phyloP scores from a whole-genome alignment of 1,139 yeast genomes.

The Pichia sp. region DNA sequence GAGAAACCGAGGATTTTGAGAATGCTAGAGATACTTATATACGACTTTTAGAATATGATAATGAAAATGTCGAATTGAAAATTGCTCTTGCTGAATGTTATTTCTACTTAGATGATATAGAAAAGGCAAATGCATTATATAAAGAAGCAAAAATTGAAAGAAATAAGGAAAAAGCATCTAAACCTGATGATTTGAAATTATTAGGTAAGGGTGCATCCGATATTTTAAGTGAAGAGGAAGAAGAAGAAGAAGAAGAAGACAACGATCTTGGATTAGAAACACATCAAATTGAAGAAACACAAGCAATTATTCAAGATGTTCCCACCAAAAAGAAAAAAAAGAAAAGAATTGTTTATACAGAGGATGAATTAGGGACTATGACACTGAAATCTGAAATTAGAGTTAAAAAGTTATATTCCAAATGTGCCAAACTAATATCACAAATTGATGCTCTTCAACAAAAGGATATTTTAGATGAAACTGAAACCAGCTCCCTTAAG shows the following conservation, averaged over 20 bases:
- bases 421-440: conserved; percentile 53
- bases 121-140: conserved; percentile 53
- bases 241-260: conserved; percentile 23
- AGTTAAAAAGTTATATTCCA: conserved; percentile 59
- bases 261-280: conserved; percentile 21
- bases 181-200: conserved; percentile 22
- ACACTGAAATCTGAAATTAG: conserved; percentile 54
- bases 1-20: conserved; percentile 63
- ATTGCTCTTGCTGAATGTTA: conserved; percentile 78
- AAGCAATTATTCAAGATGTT: conserved; percentile 28
- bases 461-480: conserved; percentile 35
- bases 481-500: conserved; percentile 15
- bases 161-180: conserved; percentile 28
- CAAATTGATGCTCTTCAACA: conserved; percentile 35
- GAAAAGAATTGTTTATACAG: conserved; percentile 32
- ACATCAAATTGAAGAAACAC: conserved; percentile 19
- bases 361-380: conserved; percentile 51
- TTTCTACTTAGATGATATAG: conserved; percentile 62
- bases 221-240: too few species aligned
- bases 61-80: conserved; percentile 64
- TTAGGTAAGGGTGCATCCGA: neutral
- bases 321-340: conserved; percentile 25
- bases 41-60: conserved; percentile 51
- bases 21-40: conserved; percentile 65
- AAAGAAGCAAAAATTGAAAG: conserved; percentile 41